phyloP scores from a whole-genome alignment of 2,329 filamentous ascomycete species.

The Penicillium hordei region DNA sequence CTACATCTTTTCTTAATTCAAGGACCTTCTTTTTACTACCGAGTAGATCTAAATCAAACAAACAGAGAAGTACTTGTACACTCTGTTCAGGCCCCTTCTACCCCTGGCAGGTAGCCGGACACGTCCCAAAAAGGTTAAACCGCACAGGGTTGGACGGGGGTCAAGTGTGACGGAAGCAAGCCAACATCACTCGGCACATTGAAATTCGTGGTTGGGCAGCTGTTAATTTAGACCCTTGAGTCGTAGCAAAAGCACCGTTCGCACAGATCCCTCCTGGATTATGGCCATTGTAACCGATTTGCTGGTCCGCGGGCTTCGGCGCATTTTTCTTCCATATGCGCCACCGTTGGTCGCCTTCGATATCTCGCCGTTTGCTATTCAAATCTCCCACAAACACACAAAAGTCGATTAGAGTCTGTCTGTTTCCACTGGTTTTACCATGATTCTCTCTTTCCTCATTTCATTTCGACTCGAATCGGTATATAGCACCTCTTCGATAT shows the following conservation, averaged over 20 bases:
- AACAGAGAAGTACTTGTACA: neutral
- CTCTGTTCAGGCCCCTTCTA: neutral
- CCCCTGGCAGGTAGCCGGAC: conserved; percentile 9
- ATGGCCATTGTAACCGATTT: neutral
- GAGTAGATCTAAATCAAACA: neutral
- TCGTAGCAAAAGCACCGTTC: neutral
- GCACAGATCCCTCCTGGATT: neutral
- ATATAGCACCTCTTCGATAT: neutral
- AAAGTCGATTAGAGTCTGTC: no score
- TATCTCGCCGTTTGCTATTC: neutral
- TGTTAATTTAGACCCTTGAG: neutral
- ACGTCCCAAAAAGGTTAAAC: conserved; percentile 7
- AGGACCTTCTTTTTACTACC: neutral
- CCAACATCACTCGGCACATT: neutral
- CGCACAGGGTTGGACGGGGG: neutral
- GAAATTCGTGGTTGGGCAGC: neutral
- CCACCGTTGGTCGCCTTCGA: neutral
- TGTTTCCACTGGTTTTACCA: no score
- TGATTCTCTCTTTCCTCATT: neutral
- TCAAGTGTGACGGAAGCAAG: conserved; percentile 6
- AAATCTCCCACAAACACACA: neutral
- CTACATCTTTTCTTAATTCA: neutral
- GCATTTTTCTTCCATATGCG: conserved; percentile 2
- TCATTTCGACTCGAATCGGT: neutral
- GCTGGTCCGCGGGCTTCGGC: neutral